Evolutionary conservation across 176 grass and related monocot species (phyloP), one percentile per base, ranked within the genome.

Genomic region (Saccharum spontaneum): DNA sequence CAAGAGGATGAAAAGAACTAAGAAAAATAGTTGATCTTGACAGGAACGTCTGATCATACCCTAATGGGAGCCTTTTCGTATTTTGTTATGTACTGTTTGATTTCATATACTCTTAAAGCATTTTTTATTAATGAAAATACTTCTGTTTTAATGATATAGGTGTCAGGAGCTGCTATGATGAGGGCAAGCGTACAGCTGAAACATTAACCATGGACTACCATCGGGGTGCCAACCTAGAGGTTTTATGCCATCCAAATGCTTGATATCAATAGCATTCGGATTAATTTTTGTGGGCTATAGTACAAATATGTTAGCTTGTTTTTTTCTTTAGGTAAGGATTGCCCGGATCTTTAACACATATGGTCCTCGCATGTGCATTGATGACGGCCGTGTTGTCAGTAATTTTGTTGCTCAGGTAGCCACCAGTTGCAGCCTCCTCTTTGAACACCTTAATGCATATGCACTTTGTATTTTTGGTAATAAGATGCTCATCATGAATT

Each of bases 351-450:
- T 94, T 75, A 97, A 97, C 87, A 94, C 94, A 52, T 97, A 97
- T 8, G 87, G 91, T 22, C 94, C 94, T 88, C 91, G 85, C 76
- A 97, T 97, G 91, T 97, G 94, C 85, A 97, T 97, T 2, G 91
- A 97, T 86, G 94, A 97, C 57, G 94, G 94, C 1, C 94, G 91
- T 34, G 91, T 97, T 24, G 94, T 97, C 87, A 97, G 94, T 77
- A 97, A 97, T 69, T 97, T 97, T 23, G 94, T 97, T 67, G 91
- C 91, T 76, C 94, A 97, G 94, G 94, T 94, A 88, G 34, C 36
- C 28, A 62, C 67, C 40, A 16, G 14, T 48, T 85, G 16, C 71
- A 41, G 2, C 41, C 23, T 76, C 71, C 39, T 64, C 30, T 81
- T 76, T 80, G 75, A 13, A 4, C 31, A 33, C 10, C 15, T 57